Base-by-base conservation (phyloP, 106 monocot species). In the Acanthochlamys bracteata region DNA sequence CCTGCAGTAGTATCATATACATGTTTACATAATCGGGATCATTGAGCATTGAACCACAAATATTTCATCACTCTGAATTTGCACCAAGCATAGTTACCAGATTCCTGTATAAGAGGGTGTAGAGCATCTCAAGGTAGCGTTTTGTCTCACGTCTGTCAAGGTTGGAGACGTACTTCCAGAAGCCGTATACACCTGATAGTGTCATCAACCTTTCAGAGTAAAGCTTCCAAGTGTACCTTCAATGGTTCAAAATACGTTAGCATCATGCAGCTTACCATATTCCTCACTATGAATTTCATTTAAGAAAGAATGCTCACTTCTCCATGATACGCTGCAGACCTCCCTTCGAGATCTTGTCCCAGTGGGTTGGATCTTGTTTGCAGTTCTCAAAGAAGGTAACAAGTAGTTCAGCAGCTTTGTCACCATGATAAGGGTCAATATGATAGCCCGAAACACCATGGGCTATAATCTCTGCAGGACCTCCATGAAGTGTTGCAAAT, bases 41-140 rank as follows among this genome's bases (percentile, higher is more conserved):
- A 46, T 46, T 46, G 45, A 46, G 8, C 45, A 46, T 46, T 8
- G 8, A 14, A 14, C 8, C 45, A 14, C 45, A 10, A 46, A 46
- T 14, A 10, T 8, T 10, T 46, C 45, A 46, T 55, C 8, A 21
- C 40, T 14, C 17, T 16, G 20, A 10, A 24, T 47, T 58, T 6
- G n/a, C n/a, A n/a, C n/a, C n/a, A n/a, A n/a, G n/a, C n/a, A n/a
- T n/a, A n/a, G n/a, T n/a, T 63, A 86, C 88, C 88, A 88, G 53
- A 61, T 84, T 65, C 52, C 88, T 83, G 62, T 73, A 88, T 41
- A 81, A 80, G 57, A 88, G 78, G 7, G 80, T 84, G 58, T 88
- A 88, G 58, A 88, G 78, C 88, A 88, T 88, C 78, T 88, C 88
- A 1, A 88, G 83, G 77, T 88, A 88, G 7, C 88, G 88, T 20